Evolutionary conservation across 225 moss, liverwort and hornwort genomes (phyloP).

Genomic region (Bryum argenteum): DNA sequence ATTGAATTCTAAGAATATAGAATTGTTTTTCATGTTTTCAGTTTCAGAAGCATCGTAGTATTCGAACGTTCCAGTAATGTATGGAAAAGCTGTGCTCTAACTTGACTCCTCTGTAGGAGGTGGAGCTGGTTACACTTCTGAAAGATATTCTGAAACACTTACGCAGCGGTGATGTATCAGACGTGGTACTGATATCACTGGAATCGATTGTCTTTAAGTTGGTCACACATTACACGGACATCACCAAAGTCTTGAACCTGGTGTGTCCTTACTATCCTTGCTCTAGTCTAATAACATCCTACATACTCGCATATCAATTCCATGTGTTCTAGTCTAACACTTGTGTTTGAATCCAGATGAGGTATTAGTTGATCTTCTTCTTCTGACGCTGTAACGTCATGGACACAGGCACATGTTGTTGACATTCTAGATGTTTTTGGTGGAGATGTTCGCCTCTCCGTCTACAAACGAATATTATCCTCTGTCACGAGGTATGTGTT

Average conservation of each 20-base stretch:
- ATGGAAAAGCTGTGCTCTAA: slow-evolving; percentile 14
- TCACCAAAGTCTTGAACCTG: slow-evolving; percentile 83
- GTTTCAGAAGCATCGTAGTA: slow-evolving; percentile 7
- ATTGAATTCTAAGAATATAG: not conserved
- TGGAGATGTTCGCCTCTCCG: slow-evolving; percentile 86
- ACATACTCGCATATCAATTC: slow-evolving; percentile 19
- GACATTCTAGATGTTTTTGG: slow-evolving; percentile 82
- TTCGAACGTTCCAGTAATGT: slow-evolving; percentile 5
- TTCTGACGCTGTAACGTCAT: slow-evolving; percentile 27
- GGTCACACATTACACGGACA: slow-evolving; percentile 78
- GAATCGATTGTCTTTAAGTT: slow-evolving; percentile 95
- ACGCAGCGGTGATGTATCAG: slow-evolving; percentile 64
- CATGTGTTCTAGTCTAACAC: slow-evolving; percentile 11
- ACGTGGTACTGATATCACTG: slow-evolving; percentile 66
- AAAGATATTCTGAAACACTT: slow-evolving; percentile 80
- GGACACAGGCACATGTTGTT: slow-evolving; percentile 75
- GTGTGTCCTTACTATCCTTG: slow-evolving; percentile 46
- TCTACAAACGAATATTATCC: slow-evolving; percentile 82
- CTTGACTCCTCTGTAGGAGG: slow-evolving; percentile 64
- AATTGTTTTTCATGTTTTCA: not conserved
- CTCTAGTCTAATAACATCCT: slow-evolving; percentile 22
- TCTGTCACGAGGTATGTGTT: slow-evolving; percentile 70
- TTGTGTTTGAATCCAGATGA: slow-evolving; percentile 21
- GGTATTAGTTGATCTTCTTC: slow-evolving; percentile 10
- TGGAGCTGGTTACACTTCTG: slow-evolving; percentile 71